Base-by-base conservation (phyloP, 495 filamentous ascomycete genomes). In the Amniculicola lignicola region DNA sequence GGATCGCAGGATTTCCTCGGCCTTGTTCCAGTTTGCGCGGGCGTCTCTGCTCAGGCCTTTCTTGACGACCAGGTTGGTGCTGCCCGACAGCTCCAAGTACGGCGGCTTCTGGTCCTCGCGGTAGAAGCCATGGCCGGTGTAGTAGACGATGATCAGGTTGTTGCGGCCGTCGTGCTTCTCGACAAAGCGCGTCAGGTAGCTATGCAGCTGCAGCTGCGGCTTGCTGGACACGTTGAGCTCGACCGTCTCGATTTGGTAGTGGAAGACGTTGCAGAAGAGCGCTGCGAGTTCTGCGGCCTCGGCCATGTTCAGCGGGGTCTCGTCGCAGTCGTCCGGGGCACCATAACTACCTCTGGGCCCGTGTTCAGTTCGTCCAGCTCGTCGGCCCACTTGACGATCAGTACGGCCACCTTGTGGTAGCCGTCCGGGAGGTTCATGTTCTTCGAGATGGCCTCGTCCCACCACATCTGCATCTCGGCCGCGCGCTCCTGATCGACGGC, bases 61-160 rank as follows among this genome's bases (percentile, higher is more conserved):
- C 46, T 56, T 46, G 14, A 1, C 7, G 10, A 21, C 29, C 4
- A 39, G 54, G 27, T 39, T 27, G 7, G 21, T 33, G n/a, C 21
- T 52, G 5, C 36, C 59, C 2, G 41, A 42, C 12, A 62, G 11
- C 37, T 61, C 43, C 7, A 63, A 46, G 25, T 46, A 15, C n/a
- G n/a, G n/a, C n/a, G n/a, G n/a, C n/a, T n/a, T n/a, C 18, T 64
- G 45, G 11, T 14, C 14, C 10, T 57, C 42, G 5, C 45, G 29
- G 27, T 43, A 64, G 2, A 54, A 27, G 16, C 66, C 66, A 48
- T 68, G 66, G 1, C 66, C 66, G 28, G 60, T 64, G 40, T 68
- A 68, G 44, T 66, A 68, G n/a, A 68, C 39, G 18, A 68, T 68
- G 29, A 66, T 19, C 21, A 63, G 51, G 16, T 43, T 61, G 25